Evolutionary conservation across 2,329 filamentous ascomycete genomes (phyloP).

Genomic region (Aspergillus fijiensis): DNA sequence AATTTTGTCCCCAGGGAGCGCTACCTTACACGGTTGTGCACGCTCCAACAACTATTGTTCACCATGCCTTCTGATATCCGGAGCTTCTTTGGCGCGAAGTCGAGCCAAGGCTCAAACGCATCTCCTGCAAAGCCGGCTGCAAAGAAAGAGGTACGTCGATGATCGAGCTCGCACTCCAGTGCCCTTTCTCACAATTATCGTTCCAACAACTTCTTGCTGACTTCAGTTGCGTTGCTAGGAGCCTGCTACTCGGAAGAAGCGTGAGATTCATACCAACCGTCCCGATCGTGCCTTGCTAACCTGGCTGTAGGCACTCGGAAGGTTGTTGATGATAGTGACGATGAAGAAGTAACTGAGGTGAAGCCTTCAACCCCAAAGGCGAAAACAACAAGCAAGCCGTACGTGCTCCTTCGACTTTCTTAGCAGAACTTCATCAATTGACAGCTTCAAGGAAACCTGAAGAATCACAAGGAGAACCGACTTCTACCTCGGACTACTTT

Average conservation of each 20-base stretch:
- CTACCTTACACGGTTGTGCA: neutral
- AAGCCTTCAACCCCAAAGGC: conserved; percentile 40
- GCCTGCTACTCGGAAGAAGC: conserved; percentile 32
- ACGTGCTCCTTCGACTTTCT: conserved; percentile 28
- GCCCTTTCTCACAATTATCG: neutral
- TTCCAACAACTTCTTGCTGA: neutral
- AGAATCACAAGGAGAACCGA: conserved; percentile 55
- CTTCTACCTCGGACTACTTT: conserved; percentile 64
- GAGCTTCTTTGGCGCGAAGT: conserved; percentile 82
- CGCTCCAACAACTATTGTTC: conserved; percentile 7
- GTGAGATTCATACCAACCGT: conserved; percentile 24
- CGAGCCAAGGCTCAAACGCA: conserved; percentile 56
- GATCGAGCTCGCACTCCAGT: conserved; percentile 1
- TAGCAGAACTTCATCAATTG: conserved; percentile 5
- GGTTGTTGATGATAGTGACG: conserved; percentile 77
- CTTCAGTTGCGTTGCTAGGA: conserved; percentile 3
- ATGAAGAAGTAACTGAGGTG: conserved; percentile 55
- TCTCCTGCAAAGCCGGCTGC: conserved; percentile 45
- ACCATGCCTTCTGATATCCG: conserved; percentile 82
- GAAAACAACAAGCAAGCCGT: conserved; percentile 50
- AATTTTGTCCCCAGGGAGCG: neutral
- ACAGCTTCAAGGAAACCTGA: conserved; percentile 46
- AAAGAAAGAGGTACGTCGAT: conserved; percentile 44
- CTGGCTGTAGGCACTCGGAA: conserved; percentile 55
- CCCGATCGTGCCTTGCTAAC: conserved; percentile 3